phyloP scores from a whole-genome alignment of 768 basidiomycete species.

The Cubamyces lactineus region DNA sequence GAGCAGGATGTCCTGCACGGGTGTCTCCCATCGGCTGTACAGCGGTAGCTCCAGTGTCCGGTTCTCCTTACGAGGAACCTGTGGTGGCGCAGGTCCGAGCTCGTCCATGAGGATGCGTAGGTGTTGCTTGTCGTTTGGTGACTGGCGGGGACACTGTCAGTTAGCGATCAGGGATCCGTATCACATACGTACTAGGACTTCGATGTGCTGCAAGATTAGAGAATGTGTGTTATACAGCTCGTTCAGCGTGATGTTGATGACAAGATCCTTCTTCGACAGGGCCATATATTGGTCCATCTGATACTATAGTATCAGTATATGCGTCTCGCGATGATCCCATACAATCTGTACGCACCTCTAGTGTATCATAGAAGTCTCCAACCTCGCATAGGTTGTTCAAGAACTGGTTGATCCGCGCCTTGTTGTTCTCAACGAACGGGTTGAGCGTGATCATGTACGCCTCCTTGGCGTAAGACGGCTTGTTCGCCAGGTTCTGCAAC shows the following conservation, averaged over 20 bases:
- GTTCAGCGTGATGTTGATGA: constrained; percentile 98
- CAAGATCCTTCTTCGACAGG: constrained; percentile 96
- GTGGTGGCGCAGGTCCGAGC: constrained; percentile 88
- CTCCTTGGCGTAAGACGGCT: constrained; percentile 97
- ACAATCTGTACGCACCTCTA: constrained; percentile 70
- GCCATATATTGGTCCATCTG: constrained; percentile 99
- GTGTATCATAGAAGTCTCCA: constrained; percentile 97
- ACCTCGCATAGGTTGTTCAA: constrained; percentile 97
- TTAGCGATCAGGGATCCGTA: not conserved
- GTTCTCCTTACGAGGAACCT: constrained; percentile 98
- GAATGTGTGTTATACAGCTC: constrained; percentile 99
- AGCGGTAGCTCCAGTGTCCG: constrained; percentile 88
- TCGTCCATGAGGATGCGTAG: constrained; percentile 96
- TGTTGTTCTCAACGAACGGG: constrained; percentile 99
- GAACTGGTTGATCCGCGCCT: constrained; percentile 96
- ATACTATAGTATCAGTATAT: not conserved
- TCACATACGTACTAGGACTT: constrained; percentile 74
- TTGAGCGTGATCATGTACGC: constrained; percentile 98
- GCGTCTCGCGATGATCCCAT: not conserved
- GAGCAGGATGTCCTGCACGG: constrained; percentile 97
- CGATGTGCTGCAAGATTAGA: constrained; percentile 91
- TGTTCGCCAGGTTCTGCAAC: constrained; percentile 99
- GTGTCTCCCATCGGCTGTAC: constrained; percentile 99
- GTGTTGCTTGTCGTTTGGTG: constrained; percentile 97
- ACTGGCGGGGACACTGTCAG: constrained; percentile 48